Base-by-base conservation (phyloP, 192 early-diverging fungal genomes). In the Coemansia sp. region DNA sequence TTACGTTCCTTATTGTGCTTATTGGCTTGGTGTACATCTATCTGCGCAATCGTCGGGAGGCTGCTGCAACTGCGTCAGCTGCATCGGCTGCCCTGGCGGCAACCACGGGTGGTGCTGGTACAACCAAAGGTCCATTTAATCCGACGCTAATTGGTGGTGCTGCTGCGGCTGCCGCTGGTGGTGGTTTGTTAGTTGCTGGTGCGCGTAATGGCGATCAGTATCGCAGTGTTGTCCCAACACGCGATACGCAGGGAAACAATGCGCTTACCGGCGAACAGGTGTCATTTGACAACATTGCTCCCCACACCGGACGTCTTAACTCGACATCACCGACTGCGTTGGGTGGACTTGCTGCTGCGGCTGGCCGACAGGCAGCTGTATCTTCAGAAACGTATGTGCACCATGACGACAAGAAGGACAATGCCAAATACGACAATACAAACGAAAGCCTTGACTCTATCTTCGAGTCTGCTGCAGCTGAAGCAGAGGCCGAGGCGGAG, bases 1-100 rank as follows among this genome's bases (percentile, higher is more conserved):
- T 92, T 0, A 85, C 88, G 18, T 82, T 88, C 67, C 64, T 88
- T 3, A 83, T 89, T 47, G 87, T 90, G 18, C 61, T 83, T 14
- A 48, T 83, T 31, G 88, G 86, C 2, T 78, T 90, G 53, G 48
- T 81, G 8, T 85, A 85, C 58, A 70, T 84, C 18, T 84, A 84
- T 69, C 54, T 76, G 65, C 82, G 82, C 64, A 84, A 84, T 58
- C 74, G 76, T 22, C 82, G 78, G 31, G 74, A 77, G 26, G 76
- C 74, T 3, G 71, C 75, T 5, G 78, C 82, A 4, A 76, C 75
- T 0, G 74, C 76, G 9, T 69, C 77, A 44, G 82, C 82, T 0
- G 78, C 82, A 6, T 74, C 81, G 7, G 82, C 82, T 8, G 78
- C 82, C 7, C 56, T 77, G 22, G 71, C 82, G 1, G 74, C 73